These are phyloP conservation scores for Obba rivulosa DNA, from an alignment of 768 basidiomycete genomes.

Conservation along the genomic window DNA sequence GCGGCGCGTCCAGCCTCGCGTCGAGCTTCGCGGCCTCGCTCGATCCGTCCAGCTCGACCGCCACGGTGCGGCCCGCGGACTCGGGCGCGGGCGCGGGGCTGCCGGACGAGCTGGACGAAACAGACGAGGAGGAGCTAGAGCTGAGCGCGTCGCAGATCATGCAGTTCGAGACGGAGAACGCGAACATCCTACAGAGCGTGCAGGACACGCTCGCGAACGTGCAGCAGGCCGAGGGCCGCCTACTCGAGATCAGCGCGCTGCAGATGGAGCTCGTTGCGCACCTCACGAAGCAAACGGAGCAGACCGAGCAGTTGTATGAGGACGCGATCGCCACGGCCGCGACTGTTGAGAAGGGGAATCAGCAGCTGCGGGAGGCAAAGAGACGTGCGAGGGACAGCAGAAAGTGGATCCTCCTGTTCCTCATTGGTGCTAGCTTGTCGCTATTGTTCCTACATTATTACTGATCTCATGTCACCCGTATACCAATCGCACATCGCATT, in stretches of 20 bases:
- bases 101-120: slow-evolving; percentile 49
- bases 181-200: slow-evolving; percentile 74
- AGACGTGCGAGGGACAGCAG: slow-evolving; percentile 82
- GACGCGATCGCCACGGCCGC: slow-evolving; percentile 87
- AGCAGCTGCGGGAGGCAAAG: slow-evolving; percentile 85
- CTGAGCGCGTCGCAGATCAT: slow-evolving; percentile 84
- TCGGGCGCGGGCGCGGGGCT: slow-evolving; percentile 23
- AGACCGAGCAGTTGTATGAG: slow-evolving; percentile 91
- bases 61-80: slow-evolving; percentile 19
- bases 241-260: slow-evolving; percentile 89
- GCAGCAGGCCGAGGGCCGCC: slow-evolving; percentile 83
- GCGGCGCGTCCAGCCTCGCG: slow-evolving; percentile 49
- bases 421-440: slow-evolving; percentile 87
- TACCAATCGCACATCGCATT: background rate
- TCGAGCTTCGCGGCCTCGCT: slow-evolving; percentile 34
- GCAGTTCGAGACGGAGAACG: slow-evolving; percentile 92
- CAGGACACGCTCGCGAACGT: slow-evolving; percentile 86
- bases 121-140: slow-evolving; percentile 67
- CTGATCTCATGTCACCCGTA: slow-evolving; percentile 26
- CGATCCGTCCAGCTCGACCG: slow-evolving; percentile 13
- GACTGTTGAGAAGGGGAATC: slow-evolving; percentile 85
- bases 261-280: slow-evolving; percentile 91
- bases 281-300: slow-evolving; percentile 82
- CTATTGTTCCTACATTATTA: slow-evolving; percentile 93
- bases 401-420: slow-evolving; percentile 85